Evolutionary conservation across 345 rosid species (phyloP), one percentile per base, ranked within the genome.

Genomic region (Melaleuca quinquenervia): DNA sequence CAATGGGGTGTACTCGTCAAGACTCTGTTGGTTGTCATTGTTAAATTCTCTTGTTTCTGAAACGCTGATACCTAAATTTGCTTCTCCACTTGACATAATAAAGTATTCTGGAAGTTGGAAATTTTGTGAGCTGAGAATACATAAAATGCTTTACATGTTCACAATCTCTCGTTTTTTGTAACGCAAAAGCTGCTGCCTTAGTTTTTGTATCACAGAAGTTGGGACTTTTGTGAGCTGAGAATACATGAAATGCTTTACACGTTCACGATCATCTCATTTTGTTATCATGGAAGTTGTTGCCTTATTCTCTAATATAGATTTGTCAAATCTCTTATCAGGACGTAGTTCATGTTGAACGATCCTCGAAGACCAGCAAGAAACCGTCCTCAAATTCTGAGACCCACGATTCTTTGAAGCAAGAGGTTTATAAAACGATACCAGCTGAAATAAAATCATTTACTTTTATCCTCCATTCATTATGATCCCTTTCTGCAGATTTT

Each of bases 361-460:
- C 87, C 86, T 85, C 64, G 74, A 92, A 92, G 88, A 88, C 86
- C 49, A 90, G 87, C 89, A 91, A 90, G 89, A 92, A 91, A 49
- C 91, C 89, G 4, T 90, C 85, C 74, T 91, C 92, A 8, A 88
- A 83, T 85, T 87, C 90, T 11, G 94, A 91, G 84, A 93, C 90
- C 83, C 94, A 92, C 84, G 87, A 84, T 86, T 94, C 93, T 60
- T 86, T 97, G 91, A 94, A 93, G 93, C 95, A 93, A 89, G 99
- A 97, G 99, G 99, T 97, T 80, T 84, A 90, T 78, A 74, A 36
- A 82, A 60, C 26, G 45, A 20, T 11, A 11, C 82, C 44, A 24
- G 27, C 18, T 56, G 50, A 50, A 22, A 85, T n/a, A n/a, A 50
- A 18, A 20, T 21, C 11, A 21, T 26, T 21, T 54, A 15, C 82